phyloP scores from a whole-genome alignment of 2,329 filamentous ascomycete species.

The Lasiodiplodia sp. region DNA sequence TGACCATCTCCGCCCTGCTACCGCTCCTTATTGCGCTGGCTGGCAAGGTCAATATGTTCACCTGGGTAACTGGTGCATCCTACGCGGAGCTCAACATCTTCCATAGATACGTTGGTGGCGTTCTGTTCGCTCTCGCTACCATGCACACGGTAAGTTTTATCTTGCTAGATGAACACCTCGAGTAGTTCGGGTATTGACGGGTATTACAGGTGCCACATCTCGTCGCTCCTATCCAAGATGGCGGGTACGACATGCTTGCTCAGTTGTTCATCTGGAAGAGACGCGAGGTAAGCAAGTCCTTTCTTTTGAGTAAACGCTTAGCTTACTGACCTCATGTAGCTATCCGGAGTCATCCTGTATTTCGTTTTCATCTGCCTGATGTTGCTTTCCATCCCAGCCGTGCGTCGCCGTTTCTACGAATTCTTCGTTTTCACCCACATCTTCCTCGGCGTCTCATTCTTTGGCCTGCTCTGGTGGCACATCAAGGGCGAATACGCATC shows the following conservation, averaged over 20 bases:
- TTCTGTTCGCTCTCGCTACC: conserved; percentile 36
- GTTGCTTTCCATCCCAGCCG: conserved; percentile 37
- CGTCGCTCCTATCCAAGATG: conserved; percentile 35
- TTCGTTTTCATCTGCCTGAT: conserved; percentile 36
- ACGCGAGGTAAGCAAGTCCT: conserved; percentile 32
- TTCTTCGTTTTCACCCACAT: conserved; percentile 38
- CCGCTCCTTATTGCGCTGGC: conserved; percentile 39
- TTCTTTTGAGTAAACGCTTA: no score
- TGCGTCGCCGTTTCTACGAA: conserved; percentile 38
- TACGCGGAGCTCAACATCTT: conserved; percentile 42
- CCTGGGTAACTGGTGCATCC: conserved; percentile 40
- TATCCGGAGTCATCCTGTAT: conserved; percentile 35
- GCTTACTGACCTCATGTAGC: conserved; percentile 3
- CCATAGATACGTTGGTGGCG: conserved; percentile 36
- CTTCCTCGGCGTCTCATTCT: conserved; percentile 35
- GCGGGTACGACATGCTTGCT: conserved; percentile 34
- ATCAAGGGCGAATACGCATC: conserved; percentile 36
- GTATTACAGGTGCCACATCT: conserved; percentile 33
- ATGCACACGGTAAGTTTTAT: conserved; percentile 36
- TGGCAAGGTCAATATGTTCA: conserved; percentile 43
- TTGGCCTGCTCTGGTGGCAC: conserved; percentile 41
- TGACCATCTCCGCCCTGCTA: conserved; percentile 40
- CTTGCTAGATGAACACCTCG: neutral
- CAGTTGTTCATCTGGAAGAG: conserved; percentile 32
- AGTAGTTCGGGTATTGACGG: no score